Evolutionary conservation across 371 early-diverging fungal genomes (phyloP).

Genomic region (Funneliformis caledonium): DNA sequence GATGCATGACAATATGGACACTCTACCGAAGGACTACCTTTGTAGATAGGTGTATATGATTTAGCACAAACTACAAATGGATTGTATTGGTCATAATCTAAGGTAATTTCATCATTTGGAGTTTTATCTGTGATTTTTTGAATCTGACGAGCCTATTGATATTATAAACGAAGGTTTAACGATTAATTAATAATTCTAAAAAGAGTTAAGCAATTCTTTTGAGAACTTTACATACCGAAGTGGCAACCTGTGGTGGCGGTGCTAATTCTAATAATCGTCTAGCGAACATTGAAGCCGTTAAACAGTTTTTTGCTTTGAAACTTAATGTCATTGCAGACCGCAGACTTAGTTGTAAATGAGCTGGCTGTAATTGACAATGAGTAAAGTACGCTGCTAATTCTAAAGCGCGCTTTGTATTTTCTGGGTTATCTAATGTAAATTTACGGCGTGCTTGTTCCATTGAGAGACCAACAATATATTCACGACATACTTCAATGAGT

Average conservation of each 20-base stretch:
- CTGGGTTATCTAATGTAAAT: slow-evolving; percentile 55
- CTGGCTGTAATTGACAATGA: slow-evolving; percentile 85
- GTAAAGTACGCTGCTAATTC: slow-evolving; percentile 96
- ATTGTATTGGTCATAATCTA: slow-evolving; percentile 93
- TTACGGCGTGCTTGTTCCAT: slow-evolving; percentile 82
- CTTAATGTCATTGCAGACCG: slow-evolving; percentile 83
- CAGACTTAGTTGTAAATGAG: slow-evolving; percentile 83
- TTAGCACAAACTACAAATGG: slow-evolving; percentile 86
- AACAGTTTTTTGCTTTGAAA: slow-evolving; percentile 81
- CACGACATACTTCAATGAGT: slow-evolving; percentile 81
- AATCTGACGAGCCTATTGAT: slow-evolving; percentile 77
- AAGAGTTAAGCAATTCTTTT: not conserved
- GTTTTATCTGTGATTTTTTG: slow-evolving; percentile 78
- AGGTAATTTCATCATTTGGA: slow-evolving; percentile 76
- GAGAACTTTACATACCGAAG: slow-evolving; percentile 57
- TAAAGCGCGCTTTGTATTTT: slow-evolving; percentile 69
- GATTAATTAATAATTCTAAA: not conserved
- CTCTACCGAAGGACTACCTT: slow-evolving; percentile 71
- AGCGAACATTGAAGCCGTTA: slow-evolving; percentile 82
- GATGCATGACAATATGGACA: slow-evolving; percentile 90
- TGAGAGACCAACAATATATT: slow-evolving; percentile 86
- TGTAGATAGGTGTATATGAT: slow-evolving; percentile 86
- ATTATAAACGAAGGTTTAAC: not conserved
- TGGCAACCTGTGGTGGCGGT: slow-evolving; percentile 76
- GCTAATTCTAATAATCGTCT: slow-evolving; percentile 87